Percentiles rank a stretch among this genome's conserved stretches.
These are phyloP conservation scores for Pythium phragmiticola DNA, from an alignment of 352 stramenopile species.

Conservation along the genomic window DNA sequence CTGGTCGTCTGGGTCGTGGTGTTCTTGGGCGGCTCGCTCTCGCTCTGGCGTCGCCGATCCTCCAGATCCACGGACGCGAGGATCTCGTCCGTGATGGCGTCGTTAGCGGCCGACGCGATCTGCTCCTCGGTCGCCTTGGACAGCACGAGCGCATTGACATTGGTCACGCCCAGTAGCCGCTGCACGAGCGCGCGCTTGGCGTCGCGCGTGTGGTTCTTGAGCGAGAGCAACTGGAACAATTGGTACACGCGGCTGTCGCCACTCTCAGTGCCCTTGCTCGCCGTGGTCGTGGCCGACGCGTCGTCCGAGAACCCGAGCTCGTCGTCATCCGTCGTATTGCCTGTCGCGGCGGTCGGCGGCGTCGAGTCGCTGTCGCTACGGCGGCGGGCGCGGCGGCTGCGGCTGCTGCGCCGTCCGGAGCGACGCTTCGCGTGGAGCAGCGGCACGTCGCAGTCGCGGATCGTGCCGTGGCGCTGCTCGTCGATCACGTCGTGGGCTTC, in stretches of 20 bases:
- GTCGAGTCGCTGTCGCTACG: constrained; percentile 13
- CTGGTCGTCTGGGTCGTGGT: background rate
- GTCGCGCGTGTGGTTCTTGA: constrained; percentile 55
- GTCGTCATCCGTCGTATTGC: constrained; percentile 28
- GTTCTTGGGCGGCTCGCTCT: background rate
- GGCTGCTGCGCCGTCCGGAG: background rate
- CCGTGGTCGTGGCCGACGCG: constrained; percentile 24
- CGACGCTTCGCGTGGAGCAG: background rate
- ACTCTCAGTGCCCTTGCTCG: background rate
- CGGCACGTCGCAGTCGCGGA: constrained; percentile 13
- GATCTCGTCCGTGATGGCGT: constrained; percentile 75
- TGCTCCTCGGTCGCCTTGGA: constrained; percentile 65
- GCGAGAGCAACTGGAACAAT: constrained; percentile 59
- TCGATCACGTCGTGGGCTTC: constrained; percentile 32
- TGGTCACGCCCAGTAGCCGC: constrained; percentile 51
- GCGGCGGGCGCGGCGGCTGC: constrained; percentile 21
- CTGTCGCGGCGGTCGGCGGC: constrained; percentile 7
- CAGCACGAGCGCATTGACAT: constrained; percentile 62
- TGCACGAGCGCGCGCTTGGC: constrained; percentile 54
- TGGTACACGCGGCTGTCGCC: constrained; percentile 39
- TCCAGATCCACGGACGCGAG: constrained; percentile 61
- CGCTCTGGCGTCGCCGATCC: constrained; percentile 35
- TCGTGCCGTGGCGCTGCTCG: constrained; percentile 34
- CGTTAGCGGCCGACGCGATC: constrained; percentile 66
- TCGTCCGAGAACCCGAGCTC: constrained; percentile 20